Conservation (phyloP, 2,329 filamentous ascomycete species). For the Verticillium dahliae region DNA sequence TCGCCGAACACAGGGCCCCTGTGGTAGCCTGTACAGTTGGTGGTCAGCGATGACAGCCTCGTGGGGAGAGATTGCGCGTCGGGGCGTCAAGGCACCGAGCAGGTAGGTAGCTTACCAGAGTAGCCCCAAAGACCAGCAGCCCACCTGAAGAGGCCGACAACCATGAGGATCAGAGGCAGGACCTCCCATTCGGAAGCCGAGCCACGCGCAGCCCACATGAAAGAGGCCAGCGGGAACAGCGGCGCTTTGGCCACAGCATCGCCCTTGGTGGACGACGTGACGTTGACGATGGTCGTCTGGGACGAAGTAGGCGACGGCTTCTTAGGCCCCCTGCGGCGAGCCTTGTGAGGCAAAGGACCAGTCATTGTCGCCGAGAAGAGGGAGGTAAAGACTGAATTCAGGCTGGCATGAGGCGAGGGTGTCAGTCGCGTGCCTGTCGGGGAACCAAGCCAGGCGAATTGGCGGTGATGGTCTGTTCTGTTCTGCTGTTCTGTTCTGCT, state of each 20-base stretch:
- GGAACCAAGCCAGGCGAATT: background rate
- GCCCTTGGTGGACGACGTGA: background rate
- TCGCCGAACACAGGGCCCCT: conserved; percentile 90
- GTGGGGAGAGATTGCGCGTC: background rate
- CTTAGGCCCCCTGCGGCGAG: conserved; percentile 47
- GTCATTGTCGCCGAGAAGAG: conserved; percentile 34
- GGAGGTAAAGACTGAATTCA: background rate
- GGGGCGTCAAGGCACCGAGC: background rate
- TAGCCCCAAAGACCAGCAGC: conserved; percentile 89
- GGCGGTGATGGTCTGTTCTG: background rate
- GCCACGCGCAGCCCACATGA: conserved; percentile 85
- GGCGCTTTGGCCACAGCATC: conserved; percentile 43
- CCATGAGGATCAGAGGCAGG: conserved; percentile 81
- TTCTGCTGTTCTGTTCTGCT: background rate
- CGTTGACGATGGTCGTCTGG: conserved; percentile 9
- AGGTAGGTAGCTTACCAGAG: conserved; percentile 55
- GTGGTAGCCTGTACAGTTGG: conserved; percentile 58
- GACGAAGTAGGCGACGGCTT: conserved; percentile 24
- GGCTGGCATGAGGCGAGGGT: background rate
- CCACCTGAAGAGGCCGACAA: conserved; percentile 88
- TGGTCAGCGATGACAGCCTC: background rate
- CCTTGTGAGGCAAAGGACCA: conserved; percentile 50
- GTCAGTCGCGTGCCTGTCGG: background rate
- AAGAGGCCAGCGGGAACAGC: conserved; percentile 85
- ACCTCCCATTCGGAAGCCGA: conserved; percentile 88